Evolutionary conservation across 768 basidiomycete genomes (phyloP).

Genomic region (Leccinum uliginosum): DNA sequence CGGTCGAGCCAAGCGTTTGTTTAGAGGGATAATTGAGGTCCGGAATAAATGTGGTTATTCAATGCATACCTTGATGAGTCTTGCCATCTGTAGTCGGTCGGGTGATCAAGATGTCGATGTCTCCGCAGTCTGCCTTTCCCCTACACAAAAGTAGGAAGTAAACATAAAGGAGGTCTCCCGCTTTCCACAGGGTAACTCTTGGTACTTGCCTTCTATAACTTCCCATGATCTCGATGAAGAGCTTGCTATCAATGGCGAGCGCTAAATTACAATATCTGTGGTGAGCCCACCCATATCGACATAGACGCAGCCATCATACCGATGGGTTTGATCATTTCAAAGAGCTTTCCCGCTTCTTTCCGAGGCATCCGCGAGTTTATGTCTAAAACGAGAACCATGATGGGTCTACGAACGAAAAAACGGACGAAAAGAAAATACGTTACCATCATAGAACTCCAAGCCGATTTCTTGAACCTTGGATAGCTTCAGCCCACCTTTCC

Average conservation of each 20-base stretch:
- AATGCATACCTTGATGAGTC: slow-evolving; percentile 62
- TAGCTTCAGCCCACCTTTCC: slow-evolving; percentile 60
- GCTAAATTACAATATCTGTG: slow-evolving; percentile 39
- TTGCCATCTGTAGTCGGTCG: slow-evolving; percentile 66
- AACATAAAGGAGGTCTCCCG: background rate
- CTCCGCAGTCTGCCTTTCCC: slow-evolving; percentile 79
- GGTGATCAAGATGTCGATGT: slow-evolving; percentile 88
- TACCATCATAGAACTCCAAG: slow-evolving; percentile 66
- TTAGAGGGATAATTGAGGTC: background rate
- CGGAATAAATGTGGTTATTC: background rate
- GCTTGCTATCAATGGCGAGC: slow-evolving; percentile 59
- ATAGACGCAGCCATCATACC: slow-evolving; percentile 40
- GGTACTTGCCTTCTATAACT: slow-evolving; percentile 66
- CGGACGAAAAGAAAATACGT: slow-evolving; percentile 1
- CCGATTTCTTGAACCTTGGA: slow-evolving; percentile 62
- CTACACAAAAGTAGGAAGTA: slow-evolving; percentile 32
- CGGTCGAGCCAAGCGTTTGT: background rate
- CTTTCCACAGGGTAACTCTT: background rate
- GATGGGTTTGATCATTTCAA: slow-evolving; percentile 63
- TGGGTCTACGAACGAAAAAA: background rate
- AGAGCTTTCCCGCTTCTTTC: slow-evolving; percentile 70
- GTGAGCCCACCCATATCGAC: background rate
- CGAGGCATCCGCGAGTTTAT: slow-evolving; percentile 85
- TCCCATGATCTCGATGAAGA: slow-evolving; percentile 87
- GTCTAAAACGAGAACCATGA: slow-evolving; percentile 41